Conservation (phyloP, 495 filamentous ascomycete genomes). For the Mycothermus thermophilus region DNA sequence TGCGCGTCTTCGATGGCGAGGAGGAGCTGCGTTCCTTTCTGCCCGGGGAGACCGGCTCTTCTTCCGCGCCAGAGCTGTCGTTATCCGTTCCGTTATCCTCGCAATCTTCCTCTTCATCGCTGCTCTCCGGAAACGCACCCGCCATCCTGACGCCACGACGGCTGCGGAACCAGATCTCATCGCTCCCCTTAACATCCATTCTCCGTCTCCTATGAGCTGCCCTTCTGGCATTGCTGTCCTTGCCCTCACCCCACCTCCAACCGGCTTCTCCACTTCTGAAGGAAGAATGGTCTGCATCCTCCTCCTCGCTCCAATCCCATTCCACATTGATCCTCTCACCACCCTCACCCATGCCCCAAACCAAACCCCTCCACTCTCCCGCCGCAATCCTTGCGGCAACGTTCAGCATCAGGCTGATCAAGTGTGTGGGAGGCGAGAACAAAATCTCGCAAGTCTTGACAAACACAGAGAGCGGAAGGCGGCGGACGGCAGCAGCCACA, state of each 20-base stretch:
- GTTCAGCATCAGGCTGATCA: constrained; percentile 62
- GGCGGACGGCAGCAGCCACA: constrained; percentile 28
- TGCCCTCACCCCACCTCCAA: constrained; percentile 9
- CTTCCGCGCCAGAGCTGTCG: too few relatives aligned
- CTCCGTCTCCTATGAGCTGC: neutral
- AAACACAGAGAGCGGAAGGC: constrained; percentile 53
- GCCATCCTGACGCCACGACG: too few relatives aligned
- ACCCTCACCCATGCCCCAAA: constrained; percentile 33
- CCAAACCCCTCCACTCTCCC: constrained; percentile 42
- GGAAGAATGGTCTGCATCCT: too few relatives aligned
- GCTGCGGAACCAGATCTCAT: too few relatives aligned
- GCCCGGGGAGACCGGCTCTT: too few relatives aligned
- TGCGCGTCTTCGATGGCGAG: too few relatives aligned
- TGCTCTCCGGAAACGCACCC: neutral
- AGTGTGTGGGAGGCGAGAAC: constrained; percentile 57
- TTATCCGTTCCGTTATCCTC: too few relatives aligned
- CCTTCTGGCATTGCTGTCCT: constrained; percentile 5
- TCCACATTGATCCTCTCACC: constrained; percentile 39
- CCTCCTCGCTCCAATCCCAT: constrained; percentile 41
- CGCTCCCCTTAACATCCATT: neutral
- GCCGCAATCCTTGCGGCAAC: constrained; percentile 63
- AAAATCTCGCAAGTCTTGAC: constrained; percentile 63
- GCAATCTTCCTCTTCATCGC: neutral
- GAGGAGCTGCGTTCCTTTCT: too few relatives aligned
- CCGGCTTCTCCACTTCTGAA: too few relatives aligned